Percentiles rank a stretch among this genome's conserved stretches.
phyloP scores from a whole-genome alignment of 768 basidiomycete genomes.

The Lyophyllum semitale region DNA sequence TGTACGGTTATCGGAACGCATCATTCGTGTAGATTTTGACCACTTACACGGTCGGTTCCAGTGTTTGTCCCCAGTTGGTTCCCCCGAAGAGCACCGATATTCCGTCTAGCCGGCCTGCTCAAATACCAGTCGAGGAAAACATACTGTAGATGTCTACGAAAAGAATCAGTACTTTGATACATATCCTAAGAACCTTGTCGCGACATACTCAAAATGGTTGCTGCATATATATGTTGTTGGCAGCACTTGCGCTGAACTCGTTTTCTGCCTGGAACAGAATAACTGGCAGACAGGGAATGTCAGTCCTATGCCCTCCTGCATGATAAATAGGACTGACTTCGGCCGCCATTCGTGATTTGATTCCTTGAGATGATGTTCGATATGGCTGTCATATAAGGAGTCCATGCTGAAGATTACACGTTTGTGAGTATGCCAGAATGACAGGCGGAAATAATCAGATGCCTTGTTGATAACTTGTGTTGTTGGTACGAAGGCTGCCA shows the following conservation, averaged over 20 bases:
- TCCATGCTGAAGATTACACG: constrained; percentile 44
- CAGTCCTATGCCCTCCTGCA: background rate
- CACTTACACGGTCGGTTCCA: constrained; percentile 51
- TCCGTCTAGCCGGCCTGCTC: background rate
- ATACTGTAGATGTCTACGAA: constrained; percentile 48
- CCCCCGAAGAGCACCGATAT: constrained; percentile 57
- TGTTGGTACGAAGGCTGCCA: constrained; percentile 49
- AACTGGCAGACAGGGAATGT: constrained; percentile 27
- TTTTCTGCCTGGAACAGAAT: constrained; percentile 57
- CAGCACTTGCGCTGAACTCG: constrained; percentile 47
- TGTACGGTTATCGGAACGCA: background rate
- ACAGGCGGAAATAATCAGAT: background rate
- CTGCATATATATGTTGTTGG: constrained; percentile 51
- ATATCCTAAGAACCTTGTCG: background rate
- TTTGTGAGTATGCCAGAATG: background rate
- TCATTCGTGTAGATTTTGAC: background rate
- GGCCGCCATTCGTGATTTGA: constrained; percentile 62
- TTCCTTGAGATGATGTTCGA: constrained; percentile 51
- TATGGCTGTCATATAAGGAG: constrained; percentile 53
- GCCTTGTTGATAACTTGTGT: constrained; percentile 49
- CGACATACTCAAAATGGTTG: constrained; percentile 51
- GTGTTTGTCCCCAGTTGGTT: constrained; percentile 64
- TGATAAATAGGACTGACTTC: constrained; percentile 35
- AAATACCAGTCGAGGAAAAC: constrained; percentile 7
- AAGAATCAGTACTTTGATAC: constrained; percentile 9